Evolutionary conservation across 805 yeast species (phyloP).

Genomic region (Candida germanica): DNA sequence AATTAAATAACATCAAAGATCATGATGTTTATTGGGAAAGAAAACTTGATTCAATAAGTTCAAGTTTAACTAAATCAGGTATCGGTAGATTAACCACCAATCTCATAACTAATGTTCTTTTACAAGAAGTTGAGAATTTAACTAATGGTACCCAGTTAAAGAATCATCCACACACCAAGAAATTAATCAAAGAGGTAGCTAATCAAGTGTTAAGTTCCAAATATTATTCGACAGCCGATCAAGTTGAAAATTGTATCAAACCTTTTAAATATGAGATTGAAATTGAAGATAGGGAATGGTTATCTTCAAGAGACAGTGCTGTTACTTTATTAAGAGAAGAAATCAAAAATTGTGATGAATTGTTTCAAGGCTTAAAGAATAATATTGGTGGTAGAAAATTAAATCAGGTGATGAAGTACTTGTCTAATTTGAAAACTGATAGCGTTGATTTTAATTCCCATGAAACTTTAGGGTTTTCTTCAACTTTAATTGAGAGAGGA

Average conservation of each 20-base stretch:
- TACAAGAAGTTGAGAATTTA: conserved; percentile 73
- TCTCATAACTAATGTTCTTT: conserved; percentile 73
- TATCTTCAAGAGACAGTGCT: conserved; percentile 73
- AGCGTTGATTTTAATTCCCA: conserved; percentile 44
- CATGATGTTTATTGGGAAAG: conserved; percentile 65
- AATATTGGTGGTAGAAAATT: conserved; percentile 83
- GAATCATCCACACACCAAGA: conserved; percentile 82
- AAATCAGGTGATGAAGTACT: conserved; percentile 74
- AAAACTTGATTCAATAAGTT: conserved; percentile 79
- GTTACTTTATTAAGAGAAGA: conserved; percentile 76
- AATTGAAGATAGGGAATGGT: conserved; percentile 94
- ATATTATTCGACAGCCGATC: conserved; percentile 92
- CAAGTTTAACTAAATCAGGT: conserved; percentile 86
- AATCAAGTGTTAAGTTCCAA: conserved; percentile 70
- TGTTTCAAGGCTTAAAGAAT: conserved; percentile 55
- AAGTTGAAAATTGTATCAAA: conserved; percentile 96
- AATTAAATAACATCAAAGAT: conserved; percentile 49
- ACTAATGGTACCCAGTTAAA: conserved; percentile 71
- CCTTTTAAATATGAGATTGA: conserved; percentile 98
- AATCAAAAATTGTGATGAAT: conserved; percentile 70
- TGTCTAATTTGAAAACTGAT: conserved; percentile 43
- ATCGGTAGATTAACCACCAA: conserved; percentile 88
- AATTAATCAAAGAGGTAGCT: conserved; percentile 83
- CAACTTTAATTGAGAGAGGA: conserved; percentile 72
- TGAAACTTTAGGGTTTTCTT: conserved; percentile 84